Evolutionary conservation across 805 yeast species (phyloP).

Genomic region (Candida railenensis): DNA sequence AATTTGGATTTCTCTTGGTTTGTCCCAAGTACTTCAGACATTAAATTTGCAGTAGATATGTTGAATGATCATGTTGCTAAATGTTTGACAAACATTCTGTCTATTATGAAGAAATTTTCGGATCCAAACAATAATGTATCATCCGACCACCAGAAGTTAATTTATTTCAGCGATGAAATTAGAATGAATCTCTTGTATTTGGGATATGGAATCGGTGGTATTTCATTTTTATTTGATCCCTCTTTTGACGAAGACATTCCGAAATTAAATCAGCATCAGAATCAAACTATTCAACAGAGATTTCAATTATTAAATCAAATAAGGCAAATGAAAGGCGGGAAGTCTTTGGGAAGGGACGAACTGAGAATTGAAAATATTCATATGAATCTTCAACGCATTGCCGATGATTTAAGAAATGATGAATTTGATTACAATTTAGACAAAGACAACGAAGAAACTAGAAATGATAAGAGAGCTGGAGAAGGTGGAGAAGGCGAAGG

Average conservation of each 20-base stretch:
- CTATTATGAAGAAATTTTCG: slow-evolving; percentile 24
- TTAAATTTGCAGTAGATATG: slow-evolving; percentile 58
- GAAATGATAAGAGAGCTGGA: slow-evolving; percentile 14
- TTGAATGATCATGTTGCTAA: slow-evolving; percentile 50
- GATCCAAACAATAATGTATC: background rate
- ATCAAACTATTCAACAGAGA: slow-evolving; percentile 33
- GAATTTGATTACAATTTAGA: slow-evolving; percentile 16
- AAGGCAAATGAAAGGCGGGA: slow-evolving; percentile 20
- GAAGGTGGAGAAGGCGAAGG: background rate
- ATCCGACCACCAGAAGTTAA: slow-evolving; percentile 9
- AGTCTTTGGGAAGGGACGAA: slow-evolving; percentile 20
- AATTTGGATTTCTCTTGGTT: slow-evolving; percentile 73
- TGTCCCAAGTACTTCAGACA: slow-evolving; percentile 55
- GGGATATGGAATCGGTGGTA: slow-evolving; percentile 65
- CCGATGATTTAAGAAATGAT: slow-evolving; percentile 26
- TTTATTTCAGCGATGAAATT: slow-evolving; percentile 50
- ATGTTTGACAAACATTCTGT: slow-evolving; percentile 43
- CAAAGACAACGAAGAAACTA: slow-evolving; percentile 16
- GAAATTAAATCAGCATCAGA: slow-evolving; percentile 26
- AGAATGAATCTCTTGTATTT: slow-evolving; percentile 55
- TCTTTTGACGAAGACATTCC: slow-evolving; percentile 53
- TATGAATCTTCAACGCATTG: slow-evolving; percentile 33
- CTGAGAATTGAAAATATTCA: slow-evolving; percentile 25
- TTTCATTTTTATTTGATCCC: slow-evolving; percentile 72
- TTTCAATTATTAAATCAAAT: slow-evolving; percentile 32